Base-by-base conservation (phyloP, 176 grass and related monocot genomes). In the Aegilops tauschii region DNA sequence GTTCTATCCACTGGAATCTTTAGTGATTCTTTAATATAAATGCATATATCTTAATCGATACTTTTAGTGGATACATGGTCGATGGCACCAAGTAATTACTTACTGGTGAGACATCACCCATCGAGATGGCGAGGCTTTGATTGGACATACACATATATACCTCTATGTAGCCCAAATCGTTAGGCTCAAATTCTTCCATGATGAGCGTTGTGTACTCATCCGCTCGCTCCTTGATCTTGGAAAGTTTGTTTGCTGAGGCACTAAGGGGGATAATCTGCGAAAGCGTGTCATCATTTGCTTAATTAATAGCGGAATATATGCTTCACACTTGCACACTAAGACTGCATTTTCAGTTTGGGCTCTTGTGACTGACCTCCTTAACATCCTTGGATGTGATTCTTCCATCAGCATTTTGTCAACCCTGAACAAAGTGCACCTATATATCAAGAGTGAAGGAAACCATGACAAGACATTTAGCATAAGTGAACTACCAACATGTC, bases 341-440 rank as follows among this genome's bases (percentile, higher is more conserved):
- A 71, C 44, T 35, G 47, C 59, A 37, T 37, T 72, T 69, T 80
- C 6, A 73, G 30, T 75, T 50, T 2, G 8, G 1, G 35, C 18
- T 67, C 31, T 9, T 40, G 39, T 40, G 39, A 9, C 95, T 85
- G 39, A 40, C 36, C 36, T 7, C 35, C 35, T 36, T 37, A 37
- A 37, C 6, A 37, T 37, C 36, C 36, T 37, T 8, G 39, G 89
- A 83, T 18, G 89, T 92, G 82, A 97, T 92, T 63, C 90, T 88
- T 71, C 95, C 95, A 54, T 97, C 95, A 25, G 88, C 90, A 82
- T 91, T 84, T 97, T 94, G 82, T 97, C 95, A 76, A 97, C 88
- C 95, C 95, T 97, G 66, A 27, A 82, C 37, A 88, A 37, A 37
- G 36, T 78, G 4, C 39, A 9, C 39, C 84, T 39, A 40, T 40